Conservation (phyloP, 2,329 filamentous ascomycete genomes). For the Aspergillus luchuensis region DNA sequence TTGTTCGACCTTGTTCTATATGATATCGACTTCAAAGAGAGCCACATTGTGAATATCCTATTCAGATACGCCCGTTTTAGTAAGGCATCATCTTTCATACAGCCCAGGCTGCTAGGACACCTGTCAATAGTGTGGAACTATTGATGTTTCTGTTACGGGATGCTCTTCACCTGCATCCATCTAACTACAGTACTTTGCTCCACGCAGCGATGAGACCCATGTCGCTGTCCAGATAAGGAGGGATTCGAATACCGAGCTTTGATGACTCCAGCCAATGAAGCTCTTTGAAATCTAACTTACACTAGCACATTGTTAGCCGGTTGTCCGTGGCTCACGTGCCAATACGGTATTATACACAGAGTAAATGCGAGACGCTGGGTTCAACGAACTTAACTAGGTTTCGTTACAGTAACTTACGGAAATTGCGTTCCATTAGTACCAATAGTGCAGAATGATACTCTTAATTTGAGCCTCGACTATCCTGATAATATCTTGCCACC, state of each 20-base stretch:
- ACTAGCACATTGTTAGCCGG: neutral
- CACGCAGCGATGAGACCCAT: no score
- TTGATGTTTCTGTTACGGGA: no score
- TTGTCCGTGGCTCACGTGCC: neutral
- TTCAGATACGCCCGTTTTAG: no score
- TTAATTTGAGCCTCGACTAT: conserved; percentile 6
- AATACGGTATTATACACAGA: neutral
- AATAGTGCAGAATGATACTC: conserved; percentile 16
- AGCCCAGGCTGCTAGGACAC: no score
- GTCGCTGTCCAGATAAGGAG: no score
- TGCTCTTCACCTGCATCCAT: no score
- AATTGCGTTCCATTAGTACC: conserved; percentile 12
- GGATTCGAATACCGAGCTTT: neutral
- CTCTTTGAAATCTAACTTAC: conserved; percentile 12
- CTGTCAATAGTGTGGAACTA: no score
- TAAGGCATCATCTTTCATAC: no score
- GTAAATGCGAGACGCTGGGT: neutral
- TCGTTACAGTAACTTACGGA: conserved; percentile 6
- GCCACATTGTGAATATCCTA: no score
- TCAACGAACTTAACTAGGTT: neutral
- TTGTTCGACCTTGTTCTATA: no score
- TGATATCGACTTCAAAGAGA: no score
- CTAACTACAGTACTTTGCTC: no score
- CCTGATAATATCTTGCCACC: conserved; percentile 1
- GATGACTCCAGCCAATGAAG: conserved; percentile 11